Percentiles rank a stretch among this genome's conserved stretches.
These are phyloP conservation scores for Gossypioides kirkii DNA, from an alignment of 345 rosid species.

Conservation along the genomic window DNA sequence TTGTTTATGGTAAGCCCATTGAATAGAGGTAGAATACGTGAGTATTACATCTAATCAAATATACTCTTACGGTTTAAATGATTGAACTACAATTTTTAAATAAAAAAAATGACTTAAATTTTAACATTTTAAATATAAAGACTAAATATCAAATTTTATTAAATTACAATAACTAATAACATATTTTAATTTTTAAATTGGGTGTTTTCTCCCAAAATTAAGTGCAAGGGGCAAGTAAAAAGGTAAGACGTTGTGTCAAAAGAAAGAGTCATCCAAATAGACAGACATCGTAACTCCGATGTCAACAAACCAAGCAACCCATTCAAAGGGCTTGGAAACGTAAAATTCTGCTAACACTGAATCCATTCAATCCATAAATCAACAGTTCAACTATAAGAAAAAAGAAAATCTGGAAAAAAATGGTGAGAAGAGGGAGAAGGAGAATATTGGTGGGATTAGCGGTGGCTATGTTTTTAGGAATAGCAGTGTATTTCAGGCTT, in stretches of 20 bases:
- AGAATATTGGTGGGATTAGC: slow-evolving; percentile 33
- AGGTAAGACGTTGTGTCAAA: neutral
- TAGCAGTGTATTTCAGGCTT: slow-evolving; percentile 52
- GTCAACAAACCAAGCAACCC: neutral
- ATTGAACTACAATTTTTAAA: too few relatives aligned
- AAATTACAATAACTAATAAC: too few relatives aligned
- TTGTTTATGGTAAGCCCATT: too few relatives aligned
- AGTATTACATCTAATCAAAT: too few relatives aligned
- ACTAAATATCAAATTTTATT: too few relatives aligned
- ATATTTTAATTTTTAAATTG: too few relatives aligned
- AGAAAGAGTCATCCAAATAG: neutral
- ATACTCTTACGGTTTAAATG: too few relatives aligned
- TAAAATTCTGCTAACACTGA: slow-evolving; percentile 1
- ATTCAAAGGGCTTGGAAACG: neutral
- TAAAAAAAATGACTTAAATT: too few relatives aligned
- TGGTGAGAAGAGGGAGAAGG: slow-evolving; percentile 33
- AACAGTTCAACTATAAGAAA: neutral
- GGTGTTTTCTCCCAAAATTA: too few relatives aligned
- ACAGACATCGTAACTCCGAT: too few relatives aligned
- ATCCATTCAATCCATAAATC: neutral
- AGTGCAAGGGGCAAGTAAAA: neutral
- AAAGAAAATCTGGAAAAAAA: neutral
- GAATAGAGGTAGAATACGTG: too few relatives aligned
- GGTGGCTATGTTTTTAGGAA: slow-evolving; percentile 49
- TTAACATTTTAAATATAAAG: too few relatives aligned